Evolutionary conservation across 2,329 filamentous ascomycete genomes (phyloP).

Genomic region (Pseudocercospora fuligena): DNA sequence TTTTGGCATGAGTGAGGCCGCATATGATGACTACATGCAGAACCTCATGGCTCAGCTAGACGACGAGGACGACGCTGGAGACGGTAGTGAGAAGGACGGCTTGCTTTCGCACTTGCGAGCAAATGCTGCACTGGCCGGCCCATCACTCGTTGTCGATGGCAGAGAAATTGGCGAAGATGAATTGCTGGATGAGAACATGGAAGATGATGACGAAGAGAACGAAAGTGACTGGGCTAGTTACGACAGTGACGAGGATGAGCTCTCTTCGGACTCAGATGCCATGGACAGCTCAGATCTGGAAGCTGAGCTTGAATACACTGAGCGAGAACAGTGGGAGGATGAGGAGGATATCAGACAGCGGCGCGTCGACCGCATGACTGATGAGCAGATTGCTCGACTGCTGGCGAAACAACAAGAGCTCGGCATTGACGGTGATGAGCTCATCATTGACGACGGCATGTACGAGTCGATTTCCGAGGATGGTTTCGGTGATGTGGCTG

Average conservation of each 20-base stretch:
- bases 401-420: constrained; percentile 67
- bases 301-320: constrained; percentile 39
- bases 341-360: constrained; percentile 49
- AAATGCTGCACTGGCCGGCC: constrained; percentile 27
- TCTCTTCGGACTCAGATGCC: constrained; percentile 43
- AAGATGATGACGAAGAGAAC: constrained; percentile 19
- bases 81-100: constrained; percentile 15
- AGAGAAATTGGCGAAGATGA: constrained; percentile 37
- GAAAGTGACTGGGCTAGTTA: constrained; percentile 28
- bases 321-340: constrained; percentile 44
- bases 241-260: constrained; percentile 36
- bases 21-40: constrained; percentile 70
- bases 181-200: constrained; percentile 29
- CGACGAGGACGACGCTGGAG: constrained; percentile 25
- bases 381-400: constrained; percentile 66
- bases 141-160: constrained; percentile 38
- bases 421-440: constrained; percentile 63
- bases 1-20: constrained; percentile 43
- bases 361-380: constrained; percentile 52
- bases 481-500: constrained; percentile 38
- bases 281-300: constrained; percentile 45
- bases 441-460: constrained; percentile 58
- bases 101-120: constrained; percentile 18
- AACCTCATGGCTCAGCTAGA: constrained; percentile 58
- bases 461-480: constrained; percentile 26